Conservation (phyloP, 768 basidiomycete species). For the Panaeolus cyanescens region DNA sequence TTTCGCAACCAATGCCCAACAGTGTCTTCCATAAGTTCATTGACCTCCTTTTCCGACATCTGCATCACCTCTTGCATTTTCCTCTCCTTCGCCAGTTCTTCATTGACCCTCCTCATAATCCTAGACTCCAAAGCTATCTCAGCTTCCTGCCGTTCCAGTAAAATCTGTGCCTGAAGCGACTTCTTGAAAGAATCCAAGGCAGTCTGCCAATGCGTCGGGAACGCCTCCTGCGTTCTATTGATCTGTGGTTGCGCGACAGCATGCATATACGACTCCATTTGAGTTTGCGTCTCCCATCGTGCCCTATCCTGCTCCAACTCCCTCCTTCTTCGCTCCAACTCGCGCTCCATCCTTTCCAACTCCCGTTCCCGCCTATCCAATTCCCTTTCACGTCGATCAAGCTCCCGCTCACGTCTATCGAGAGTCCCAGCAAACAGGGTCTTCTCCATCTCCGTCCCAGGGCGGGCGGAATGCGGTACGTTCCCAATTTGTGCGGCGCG, state of each 20-base stretch:
- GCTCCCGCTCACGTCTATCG: conserved; percentile 21
- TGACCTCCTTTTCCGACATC: conserved; percentile 26
- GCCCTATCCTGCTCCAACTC: conserved; percentile 16
- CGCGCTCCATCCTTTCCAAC: conserved; percentile 15
- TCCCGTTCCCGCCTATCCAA: conserved; percentile 4
- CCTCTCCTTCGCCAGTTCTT: conserved; percentile 18
- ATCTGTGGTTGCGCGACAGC: not conserved
- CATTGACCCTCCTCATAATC: conserved; percentile 18
- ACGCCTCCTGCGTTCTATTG: conserved; percentile 2
- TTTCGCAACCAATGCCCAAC: conserved; percentile 22
- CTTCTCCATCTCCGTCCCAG: not conserved
- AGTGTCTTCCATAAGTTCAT: conserved; percentile 22
- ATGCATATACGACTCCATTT: not conserved
- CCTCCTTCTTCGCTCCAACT: conserved; percentile 14
- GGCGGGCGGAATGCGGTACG: not conserved
- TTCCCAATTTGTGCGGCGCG: not conserved
- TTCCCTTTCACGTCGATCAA: conserved; percentile 23
- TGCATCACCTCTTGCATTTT: conserved; percentile 19
- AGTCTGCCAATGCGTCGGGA: conserved; percentile 11
- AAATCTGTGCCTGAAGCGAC: conserved; percentile 8
- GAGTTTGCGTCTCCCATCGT: conserved; percentile 4
- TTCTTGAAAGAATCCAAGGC: conserved; percentile 13
- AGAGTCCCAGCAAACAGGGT: not conserved
- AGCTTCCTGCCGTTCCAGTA: conserved; percentile 17
- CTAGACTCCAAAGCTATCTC: conserved; percentile 11